Conservation (phyloP, 352 stramenopile species). For the Phytophthora syringae region DNA sequence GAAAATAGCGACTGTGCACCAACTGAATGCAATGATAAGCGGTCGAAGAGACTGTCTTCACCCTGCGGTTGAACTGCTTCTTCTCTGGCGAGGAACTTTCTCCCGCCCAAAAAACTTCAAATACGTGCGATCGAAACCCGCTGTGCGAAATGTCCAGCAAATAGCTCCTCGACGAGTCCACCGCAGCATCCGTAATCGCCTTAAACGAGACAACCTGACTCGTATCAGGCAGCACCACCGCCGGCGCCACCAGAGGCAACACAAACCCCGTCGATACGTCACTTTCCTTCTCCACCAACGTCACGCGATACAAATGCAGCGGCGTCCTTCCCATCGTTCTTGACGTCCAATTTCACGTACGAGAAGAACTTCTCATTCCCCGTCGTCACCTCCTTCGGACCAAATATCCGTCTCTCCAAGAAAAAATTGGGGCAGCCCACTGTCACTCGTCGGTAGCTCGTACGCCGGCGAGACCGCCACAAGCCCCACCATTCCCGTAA, state of each 20-base stretch:
- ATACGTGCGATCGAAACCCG: constrained; percentile 57
- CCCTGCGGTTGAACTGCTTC: constrained; percentile 34
- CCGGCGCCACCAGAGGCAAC: constrained; percentile 38
- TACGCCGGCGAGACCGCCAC: constrained; percentile 44
- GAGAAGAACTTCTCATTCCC: constrained; percentile 40
- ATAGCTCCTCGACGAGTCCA: constrained; percentile 42
- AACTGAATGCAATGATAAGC: constrained; percentile 34
- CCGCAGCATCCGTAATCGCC: constrained; percentile 31
- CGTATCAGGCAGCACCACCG: constrained; percentile 36
- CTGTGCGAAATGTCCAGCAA: constrained; percentile 70
- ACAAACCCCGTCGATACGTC: constrained; percentile 23
- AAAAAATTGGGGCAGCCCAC: constrained; percentile 49
- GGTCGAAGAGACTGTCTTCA: constrained; percentile 42
- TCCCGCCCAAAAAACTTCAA: constrained; percentile 52
- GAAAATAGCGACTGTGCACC: constrained; percentile 38
- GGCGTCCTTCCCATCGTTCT: constrained; percentile 54
- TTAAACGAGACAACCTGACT: constrained; percentile 39
- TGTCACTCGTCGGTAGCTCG: constrained; percentile 41
- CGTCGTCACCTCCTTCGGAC: constrained; percentile 32
- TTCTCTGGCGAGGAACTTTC: constrained; percentile 40
- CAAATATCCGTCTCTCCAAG: constrained; percentile 44
- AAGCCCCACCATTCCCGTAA: constrained; percentile 36
- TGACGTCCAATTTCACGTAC: constrained; percentile 41
- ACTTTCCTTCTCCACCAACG: constrained; percentile 27
- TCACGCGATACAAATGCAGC: constrained; percentile 54